Evolutionary conservation across 164 flowering plant species (phyloP), one percentile per base, ranked within the genome.

Genomic region (Stephania japonica): DNA sequence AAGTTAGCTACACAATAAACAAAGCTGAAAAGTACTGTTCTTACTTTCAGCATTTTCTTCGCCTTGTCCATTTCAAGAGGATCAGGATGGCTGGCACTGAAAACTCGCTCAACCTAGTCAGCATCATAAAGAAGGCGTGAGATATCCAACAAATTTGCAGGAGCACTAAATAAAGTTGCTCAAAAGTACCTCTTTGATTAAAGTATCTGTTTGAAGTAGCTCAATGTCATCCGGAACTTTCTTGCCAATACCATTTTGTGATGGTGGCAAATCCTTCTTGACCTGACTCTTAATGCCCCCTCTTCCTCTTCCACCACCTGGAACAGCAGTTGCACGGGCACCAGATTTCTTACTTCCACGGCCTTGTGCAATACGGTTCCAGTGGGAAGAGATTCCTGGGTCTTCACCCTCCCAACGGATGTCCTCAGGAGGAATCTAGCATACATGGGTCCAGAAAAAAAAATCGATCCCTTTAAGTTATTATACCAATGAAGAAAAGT

Each of bases 361-460:
- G 10, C 97, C 95, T 66, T 85, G 82, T 42, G 91, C 94, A 73
- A 85, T 85, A 25, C 84, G 88, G 67, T 89, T 87, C 59, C 85
- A 86, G 83, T 72, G 85, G 71, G 78, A 89, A 69, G 87, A 80
- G 41, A 86, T 73, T 24, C 86, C 88, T 44, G 92, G 87, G 66
- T 90, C 97, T 72, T 88, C 97, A 70, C 89, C 89, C 74, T 88
- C 97, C 98, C 97, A 95, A 50, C 87, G 80, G 19, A 95, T 89
- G 80, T 95, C 99, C 69, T 89, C 88, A 12, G 94, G 91, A 69
- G 96, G 82, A 69, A 95, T 93, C 99, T 95, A 78, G 3, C 77
- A 73, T 44, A 44, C 50, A 44, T 44, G 14, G 50, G 14, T 44
- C 14, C 50, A 1, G 7, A 8, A 44, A 44, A 44, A 0, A 44